Base-by-base conservation (phyloP, 805 yeast genomes). In the Candida nanaspora region DNA sequence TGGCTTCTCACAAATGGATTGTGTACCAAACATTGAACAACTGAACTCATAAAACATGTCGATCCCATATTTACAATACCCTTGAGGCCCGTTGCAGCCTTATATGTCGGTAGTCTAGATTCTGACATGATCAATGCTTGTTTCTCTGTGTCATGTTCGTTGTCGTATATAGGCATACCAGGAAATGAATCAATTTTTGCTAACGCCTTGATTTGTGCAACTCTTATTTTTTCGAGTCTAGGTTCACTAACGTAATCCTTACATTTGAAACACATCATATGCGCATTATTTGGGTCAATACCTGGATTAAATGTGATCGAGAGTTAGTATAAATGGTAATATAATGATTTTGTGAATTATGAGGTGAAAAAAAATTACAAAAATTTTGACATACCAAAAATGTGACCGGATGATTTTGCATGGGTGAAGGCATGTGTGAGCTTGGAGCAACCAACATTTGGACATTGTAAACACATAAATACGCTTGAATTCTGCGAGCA, bases 1-100 rank as follows among this genome's bases (percentile, higher is more conserved):
- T 81, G 82, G 52, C 80, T 76, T 43, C 91, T 74, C 33, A 93
- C 74, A 43, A 86, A 70, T 6, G 98, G 98, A 55, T 93, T 93
- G 59, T 93, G 98, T 33, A 93, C 68, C 39, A 91, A 63, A 0
- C 94, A 78, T 64, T 93, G 99, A 32, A 93, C 62, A n/a, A 89
- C 78, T 29, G 91, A 83, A 50, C 95, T 85, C 86, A 93, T 91
- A 65, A 87, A 93, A 65, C 99, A 93, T 0, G 98, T 93, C 0
- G 98, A 85, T 0, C 99, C 99, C 80, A 91, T 78, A 59, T 91
- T 91, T 39, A 87, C 80, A 50, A 93, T 76, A 3, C 98, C 98
- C 39, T 84, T 74, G 18, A 93, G 65, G 0, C 97, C 98, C n/a
- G 80, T 73, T 6, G 77, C 68, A 1, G 89, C 82, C 39, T 72